phyloP scores from a whole-genome alignment of 2,329 filamentous ascomycete genomes.

The Colletotrichum acutatum region DNA sequence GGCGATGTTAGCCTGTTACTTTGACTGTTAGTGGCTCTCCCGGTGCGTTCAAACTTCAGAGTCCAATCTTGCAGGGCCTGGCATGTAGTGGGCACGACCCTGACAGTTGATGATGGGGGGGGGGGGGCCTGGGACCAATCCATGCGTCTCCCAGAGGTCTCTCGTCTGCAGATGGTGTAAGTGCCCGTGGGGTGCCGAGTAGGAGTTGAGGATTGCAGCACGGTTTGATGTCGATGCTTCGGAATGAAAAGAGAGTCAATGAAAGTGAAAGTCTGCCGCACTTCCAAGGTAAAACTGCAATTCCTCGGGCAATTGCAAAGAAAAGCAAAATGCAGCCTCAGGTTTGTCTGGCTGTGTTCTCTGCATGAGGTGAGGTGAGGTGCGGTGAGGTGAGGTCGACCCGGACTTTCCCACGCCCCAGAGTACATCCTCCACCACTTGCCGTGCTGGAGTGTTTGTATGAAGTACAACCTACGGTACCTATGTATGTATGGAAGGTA shows the following conservation, averaged over 20 bases:
- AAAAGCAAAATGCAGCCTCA: background rate
- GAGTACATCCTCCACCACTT: too few species aligned
- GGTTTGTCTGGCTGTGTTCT: background rate
- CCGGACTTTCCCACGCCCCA: too few species aligned
- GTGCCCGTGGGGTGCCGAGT: background rate
- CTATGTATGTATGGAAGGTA: too few species aligned
- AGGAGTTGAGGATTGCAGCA: too few species aligned
- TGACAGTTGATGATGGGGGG: background rate
- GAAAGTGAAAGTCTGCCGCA: background rate
- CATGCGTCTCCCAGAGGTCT: background rate
- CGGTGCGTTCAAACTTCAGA: background rate
- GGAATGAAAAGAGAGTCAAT: background rate
- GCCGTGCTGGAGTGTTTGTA: too few species aligned
- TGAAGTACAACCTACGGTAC: too few species aligned
- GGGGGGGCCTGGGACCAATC: background rate
- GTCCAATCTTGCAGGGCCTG: background rate
- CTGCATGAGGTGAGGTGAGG: background rate
- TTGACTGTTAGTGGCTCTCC: constrained; percentile 3
- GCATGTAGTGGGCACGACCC: background rate
- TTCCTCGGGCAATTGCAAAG: background rate
- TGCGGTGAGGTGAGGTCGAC: background rate
- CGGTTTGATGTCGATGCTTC: background rate
- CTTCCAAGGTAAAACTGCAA: background rate
- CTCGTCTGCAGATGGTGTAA: background rate
- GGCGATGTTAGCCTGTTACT: background rate